Conservation (phyloP, 2,329 filamentous ascomycete species). For the Aspergillus floridensis region DNA sequence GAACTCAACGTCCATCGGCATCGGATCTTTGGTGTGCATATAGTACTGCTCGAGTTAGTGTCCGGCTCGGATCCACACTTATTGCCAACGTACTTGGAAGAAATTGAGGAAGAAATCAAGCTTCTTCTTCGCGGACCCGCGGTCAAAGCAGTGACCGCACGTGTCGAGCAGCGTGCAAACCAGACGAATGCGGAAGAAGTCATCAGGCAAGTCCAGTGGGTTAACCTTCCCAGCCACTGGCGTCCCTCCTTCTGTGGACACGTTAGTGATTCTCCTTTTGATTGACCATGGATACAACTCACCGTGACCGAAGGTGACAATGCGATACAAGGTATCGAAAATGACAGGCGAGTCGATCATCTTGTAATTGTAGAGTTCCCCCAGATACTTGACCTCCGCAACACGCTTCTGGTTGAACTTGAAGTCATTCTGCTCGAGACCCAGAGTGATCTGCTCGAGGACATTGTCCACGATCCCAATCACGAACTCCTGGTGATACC, state of each 20-base stretch:
- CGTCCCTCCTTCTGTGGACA: slow-evolving; percentile 63
- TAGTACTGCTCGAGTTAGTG: slow-evolving; percentile 66
- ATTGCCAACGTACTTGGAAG: slow-evolving; percentile 62
- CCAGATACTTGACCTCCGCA: slow-evolving; percentile 93
- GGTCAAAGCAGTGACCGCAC: slow-evolving; percentile 93
- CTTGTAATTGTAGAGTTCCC: slow-evolving; percentile 95
- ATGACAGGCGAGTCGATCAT: slow-evolving; percentile 94
- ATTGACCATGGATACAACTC: slow-evolving; percentile 26
- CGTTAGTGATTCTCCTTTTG: background rate
- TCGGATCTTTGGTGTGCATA: slow-evolving; percentile 79
- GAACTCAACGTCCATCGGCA: slow-evolving; percentile 98
- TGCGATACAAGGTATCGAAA: slow-evolving; percentile 92
- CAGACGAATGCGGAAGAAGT: slow-evolving; percentile 92
- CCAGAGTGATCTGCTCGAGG: slow-evolving; percentile 81
- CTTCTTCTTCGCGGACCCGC: slow-evolving; percentile 91
- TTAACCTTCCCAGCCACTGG: slow-evolving; percentile 76
- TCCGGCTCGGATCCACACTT: background rate
- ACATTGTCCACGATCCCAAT: slow-evolving; percentile 89
- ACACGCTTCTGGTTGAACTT: slow-evolving; percentile 94
- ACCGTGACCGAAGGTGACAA: slow-evolving; percentile 88
- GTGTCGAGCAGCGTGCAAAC: slow-evolving; percentile 89
- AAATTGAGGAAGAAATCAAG: slow-evolving; percentile 96
- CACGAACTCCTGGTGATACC: slow-evolving; percentile 88
- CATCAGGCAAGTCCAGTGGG: slow-evolving; percentile 80
- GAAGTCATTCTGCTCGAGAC: slow-evolving; percentile 94